Percentiles rank a stretch among this genome's conserved stretches.
Conservation (phyloP, 2,329 filamentous ascomycete genomes). For the Diaporthe longicolla region DNA sequence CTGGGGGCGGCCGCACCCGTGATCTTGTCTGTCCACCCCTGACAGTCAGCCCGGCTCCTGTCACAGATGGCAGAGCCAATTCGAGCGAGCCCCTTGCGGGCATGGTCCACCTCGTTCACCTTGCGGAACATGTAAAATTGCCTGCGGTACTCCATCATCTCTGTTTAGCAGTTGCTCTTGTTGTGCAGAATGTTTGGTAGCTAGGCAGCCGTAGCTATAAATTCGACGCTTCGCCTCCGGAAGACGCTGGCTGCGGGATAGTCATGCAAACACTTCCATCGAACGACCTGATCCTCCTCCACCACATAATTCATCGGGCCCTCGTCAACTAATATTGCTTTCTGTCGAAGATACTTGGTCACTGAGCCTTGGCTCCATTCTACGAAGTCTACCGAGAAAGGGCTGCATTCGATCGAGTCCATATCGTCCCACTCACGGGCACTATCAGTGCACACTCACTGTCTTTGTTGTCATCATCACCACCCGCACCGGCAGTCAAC, state of each 20-base stretch:
- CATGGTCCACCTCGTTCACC: conserved; percentile 5
- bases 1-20: conserved; percentile 14
- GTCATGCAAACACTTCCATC: conserved; percentile 3
- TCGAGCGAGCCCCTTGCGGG: background rate
- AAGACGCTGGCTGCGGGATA: background rate
- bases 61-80: conserved; percentile 25
- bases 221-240: conserved; percentile 24
- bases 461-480: background rate
- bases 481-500: background rate
- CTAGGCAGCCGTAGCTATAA: conserved; percentile 33
- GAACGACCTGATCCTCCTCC: background rate
- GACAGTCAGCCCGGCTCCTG: conserved; percentile 21
- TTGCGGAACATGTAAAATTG: conserved; percentile 17
- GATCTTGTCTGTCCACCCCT: conserved; percentile 23
- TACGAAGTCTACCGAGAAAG: background rate
- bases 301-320: background rate
- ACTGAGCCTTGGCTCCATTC: background rate
- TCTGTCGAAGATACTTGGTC: background rate
- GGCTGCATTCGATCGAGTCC: background rate
- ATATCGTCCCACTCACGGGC: background rate
- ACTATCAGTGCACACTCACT: background rate
- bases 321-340: too few species aligned
- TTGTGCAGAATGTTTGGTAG: background rate
- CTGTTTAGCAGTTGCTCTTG: background rate
- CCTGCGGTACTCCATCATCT: conserved; percentile 1